Base-by-base conservation (phyloP, 2,329 filamentous ascomycete genomes). In the Dactylellina drechsleri region DNA sequence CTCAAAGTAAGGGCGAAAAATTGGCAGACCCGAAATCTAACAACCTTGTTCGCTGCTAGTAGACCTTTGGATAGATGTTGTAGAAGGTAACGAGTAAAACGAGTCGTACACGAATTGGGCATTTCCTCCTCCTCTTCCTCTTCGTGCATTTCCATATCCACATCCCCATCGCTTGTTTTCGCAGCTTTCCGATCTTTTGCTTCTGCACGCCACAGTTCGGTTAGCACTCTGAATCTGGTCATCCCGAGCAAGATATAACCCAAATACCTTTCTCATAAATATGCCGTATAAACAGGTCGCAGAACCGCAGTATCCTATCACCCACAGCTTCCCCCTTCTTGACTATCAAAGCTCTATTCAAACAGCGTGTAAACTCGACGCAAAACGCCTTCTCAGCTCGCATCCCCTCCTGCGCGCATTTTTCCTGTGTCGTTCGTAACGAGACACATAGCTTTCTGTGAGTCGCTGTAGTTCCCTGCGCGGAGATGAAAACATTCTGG, bases 251-350 rank as follows among this genome's bases (percentile, higher is more conserved):
- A 28, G n/a, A n/a, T n/a, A 45, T 13, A 45, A 12, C 13, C n/a
- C 12, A 28, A 16, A 50, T 80, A 85, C 86, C 86, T 80, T 88
- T 89, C 71, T 88, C 86, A 15, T 83, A 84, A 0, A 87, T 85
- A 80, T 93, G 87, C 77, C 89, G 89, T 79, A 99, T 83, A 82
- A 96, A 99, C 47, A 92, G 84, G n/a, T 92, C 92, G 76, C 96
- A 83, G 81, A 99, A 99, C 53, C 91, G 88, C 71, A 98, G 87
- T 15, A 91, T 87, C 79, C 92, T 89, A 81, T 98, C 94, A 23
- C 93, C 95, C 1, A 92, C 93, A 13, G 87, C 86, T 83, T 99
- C 95, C 43, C 91, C 90, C 85, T 97, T 98, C 85, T 94, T 96
- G 70, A 98, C 89, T 0, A 90, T 88, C 84, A 99, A 87, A 59